phyloP scores from a whole-genome alignment of 352 stramenopile species.

The Phytopythium chamaehyphon region DNA sequence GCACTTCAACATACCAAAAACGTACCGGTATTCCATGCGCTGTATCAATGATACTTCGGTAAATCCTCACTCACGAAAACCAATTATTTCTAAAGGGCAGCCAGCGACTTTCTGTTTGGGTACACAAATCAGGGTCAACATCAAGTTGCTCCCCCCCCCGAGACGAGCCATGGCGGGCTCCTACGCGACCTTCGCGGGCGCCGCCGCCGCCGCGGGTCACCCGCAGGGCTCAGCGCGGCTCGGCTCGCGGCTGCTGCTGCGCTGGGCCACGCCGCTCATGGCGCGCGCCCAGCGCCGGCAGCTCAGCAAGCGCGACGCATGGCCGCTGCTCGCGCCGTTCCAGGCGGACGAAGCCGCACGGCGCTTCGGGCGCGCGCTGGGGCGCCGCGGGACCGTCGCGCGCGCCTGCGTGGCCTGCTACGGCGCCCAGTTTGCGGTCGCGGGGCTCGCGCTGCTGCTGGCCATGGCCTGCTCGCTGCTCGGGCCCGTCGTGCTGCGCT shows the following conservation, averaged over 20 bases:
- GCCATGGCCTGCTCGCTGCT: constrained; percentile 43
- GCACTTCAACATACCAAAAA: not conserved
- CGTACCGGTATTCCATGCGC: no score
- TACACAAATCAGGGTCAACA: no score
- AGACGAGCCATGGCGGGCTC: constrained; percentile 9
- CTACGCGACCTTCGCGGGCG: constrained; percentile 21
- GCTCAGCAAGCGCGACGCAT: constrained; percentile 36
- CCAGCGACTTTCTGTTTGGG: no score
- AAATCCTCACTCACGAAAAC: no score
- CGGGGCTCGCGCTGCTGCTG: constrained; percentile 32
- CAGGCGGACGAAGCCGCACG: constrained; percentile 20
- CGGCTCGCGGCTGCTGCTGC: constrained; percentile 30
- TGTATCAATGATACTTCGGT: no score
- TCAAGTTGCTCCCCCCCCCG: no score
- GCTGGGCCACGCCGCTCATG: constrained; percentile 44
- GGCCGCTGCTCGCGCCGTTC: constrained; percentile 24
- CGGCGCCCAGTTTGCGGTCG: constrained; percentile 26
- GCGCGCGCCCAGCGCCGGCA: constrained; percentile 29
- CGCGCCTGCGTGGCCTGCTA: constrained; percentile 27
- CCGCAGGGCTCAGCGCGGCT: constrained; percentile 20
- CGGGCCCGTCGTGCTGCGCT: constrained; percentile 33
- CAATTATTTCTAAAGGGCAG: no score
- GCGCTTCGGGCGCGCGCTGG: constrained; percentile 20
- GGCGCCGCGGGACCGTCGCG: constrained; percentile 20
- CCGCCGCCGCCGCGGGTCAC: constrained; percentile 8